phyloP scores from a whole-genome alignment of 2,329 filamentous ascomycete genomes.

The Stachybotrys chlorohalonatus region DNA sequence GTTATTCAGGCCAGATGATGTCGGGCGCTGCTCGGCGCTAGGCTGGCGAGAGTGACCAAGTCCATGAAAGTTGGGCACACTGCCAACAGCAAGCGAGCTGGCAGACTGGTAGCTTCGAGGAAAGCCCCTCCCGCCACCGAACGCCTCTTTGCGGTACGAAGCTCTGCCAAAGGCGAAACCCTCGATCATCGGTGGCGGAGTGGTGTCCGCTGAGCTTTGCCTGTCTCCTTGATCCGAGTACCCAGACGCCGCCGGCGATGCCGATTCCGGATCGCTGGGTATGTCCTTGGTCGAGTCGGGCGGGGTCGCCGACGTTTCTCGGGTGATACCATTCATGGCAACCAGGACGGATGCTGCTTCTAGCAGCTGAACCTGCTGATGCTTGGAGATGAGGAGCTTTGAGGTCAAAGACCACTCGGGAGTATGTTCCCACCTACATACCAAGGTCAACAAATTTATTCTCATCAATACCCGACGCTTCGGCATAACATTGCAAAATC shows the following conservation, averaged over 20 bases:
- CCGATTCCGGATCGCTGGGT: conserved; percentile 72
- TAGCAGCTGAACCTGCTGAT: conserved; percentile 95
- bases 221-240: conserved; percentile 71
- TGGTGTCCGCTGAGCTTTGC: conserved; percentile 83
- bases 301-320: conserved; percentile 46
- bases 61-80: conserved; percentile 35
- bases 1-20: conserved; percentile 67
- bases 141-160: conserved; percentile 47
- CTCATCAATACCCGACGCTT: neutral
- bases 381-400: conserved; percentile 96
- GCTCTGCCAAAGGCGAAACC: conserved; percentile 45
- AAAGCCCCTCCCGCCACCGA: conserved; percentile 48
- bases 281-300: conserved; percentile 59
- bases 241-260: conserved; percentile 71
- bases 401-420: conserved; percentile 96
- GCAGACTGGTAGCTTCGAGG: conserved; percentile 71
- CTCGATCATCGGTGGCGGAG: conserved; percentile 74
- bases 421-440: conserved; percentile 92
- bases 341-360: conserved; percentile 96
- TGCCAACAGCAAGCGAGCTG: conserved; percentile 39
- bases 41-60: conserved; percentile 58
- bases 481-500: neutral
- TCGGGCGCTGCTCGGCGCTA: conserved; percentile 68
- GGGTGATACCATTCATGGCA: conserved; percentile 61
- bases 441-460: conserved; percentile 15